Evolutionary conservation across 495 filamentous ascomycete genomes (phyloP), one percentile per base, ranked within the genome.

Genomic region (Rhypophila decipiens): DNA sequence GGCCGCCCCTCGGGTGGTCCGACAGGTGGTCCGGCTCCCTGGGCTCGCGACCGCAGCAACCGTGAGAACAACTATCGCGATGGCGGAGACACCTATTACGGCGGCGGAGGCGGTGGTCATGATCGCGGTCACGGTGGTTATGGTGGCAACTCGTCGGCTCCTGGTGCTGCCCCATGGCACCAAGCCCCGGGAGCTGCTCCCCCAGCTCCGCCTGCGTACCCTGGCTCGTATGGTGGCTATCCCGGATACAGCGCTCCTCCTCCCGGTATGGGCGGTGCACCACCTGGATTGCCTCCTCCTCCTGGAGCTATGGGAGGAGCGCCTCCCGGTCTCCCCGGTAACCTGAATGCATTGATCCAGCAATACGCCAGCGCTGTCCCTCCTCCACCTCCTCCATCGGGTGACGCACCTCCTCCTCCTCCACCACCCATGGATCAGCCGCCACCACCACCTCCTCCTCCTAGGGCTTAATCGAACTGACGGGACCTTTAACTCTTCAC

Each of bases 391-490:
- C 73, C 74, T 20, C 64, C 69, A 18, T 63, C 68, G 29, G 72
- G 74, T 55, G 84, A 83, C 44, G 80, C 78, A 27, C 86, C 86
- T 37, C 86, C 87, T 1, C 86, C 86, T 37, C 86, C 87, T 1
- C 86, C 84, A 40, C 83, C 85, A 46, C 86, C 86, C 4, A 82
- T 78, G 61, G 86, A 90, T 51, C 77, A 83, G 59, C 84, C 85
- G 29, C 86, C 86, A 18, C 86, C 86, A 13, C 85, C 86, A 18
- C 86, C 86, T 12, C 85, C 86, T 46, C 84, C 85, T 37, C 77
- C 78, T 8, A 74, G 75, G 46, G 69, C 68, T 45, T 80, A 74
- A 40, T 39, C 31, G 34, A 17, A 11, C n/a, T n/a, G 15, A 20
- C 31, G 13, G 31, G 8, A 52, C 34, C n/a, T n/a, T n/a, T n/a